Evolutionary conservation across 805 yeast genomes (phyloP), one percentile per base, ranked within the genome.

Genomic region (Candida ulmi): DNA sequence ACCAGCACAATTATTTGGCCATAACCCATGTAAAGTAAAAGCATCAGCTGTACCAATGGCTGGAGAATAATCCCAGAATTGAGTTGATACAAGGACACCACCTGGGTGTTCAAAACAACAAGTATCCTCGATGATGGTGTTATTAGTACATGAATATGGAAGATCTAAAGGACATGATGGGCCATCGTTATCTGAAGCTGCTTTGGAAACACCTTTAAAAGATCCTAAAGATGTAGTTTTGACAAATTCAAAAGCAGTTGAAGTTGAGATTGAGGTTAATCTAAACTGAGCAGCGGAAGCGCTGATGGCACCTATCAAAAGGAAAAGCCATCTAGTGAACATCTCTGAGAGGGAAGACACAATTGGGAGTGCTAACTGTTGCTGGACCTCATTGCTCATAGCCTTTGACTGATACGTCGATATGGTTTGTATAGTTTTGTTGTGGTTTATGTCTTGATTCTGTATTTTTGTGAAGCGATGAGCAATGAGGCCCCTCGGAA

Each of bases 1-100:
- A 2, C 96, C 96, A 57, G 78, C 80, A 66, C 97, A 90, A 50
- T 76, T 74, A 60, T 87, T 95, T 18, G 91, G 88, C 96, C 96
- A 87, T 37, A 86, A 62, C 0, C 96, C 96, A 58, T 87, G 96
- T 27, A 84, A 62, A 1, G 95, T 87, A 65, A 84, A 88, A 44
- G 74, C 63, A 38, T 84, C 77, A 30, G 71, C 64, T 2, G 87
- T 85, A 5, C 93, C 93, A 37, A 78, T 67, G 1, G 86, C 74
- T 1, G 93, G 90, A 43, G 67, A 62, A 55, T 83, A 84, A 61
- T 90, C 95, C 97, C 97, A 90, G 64, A 90, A 88, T 57, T 90
- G 98, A 0, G 97, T 85, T 56, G 78, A 84, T 37, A 90, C 61
- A 28, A 90, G 66, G 13, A 87, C 70, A 6, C 97, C 97, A 35